Base-by-base conservation (phyloP, 345 rosid genomes). In the Bruguiera sexangula region DNA sequence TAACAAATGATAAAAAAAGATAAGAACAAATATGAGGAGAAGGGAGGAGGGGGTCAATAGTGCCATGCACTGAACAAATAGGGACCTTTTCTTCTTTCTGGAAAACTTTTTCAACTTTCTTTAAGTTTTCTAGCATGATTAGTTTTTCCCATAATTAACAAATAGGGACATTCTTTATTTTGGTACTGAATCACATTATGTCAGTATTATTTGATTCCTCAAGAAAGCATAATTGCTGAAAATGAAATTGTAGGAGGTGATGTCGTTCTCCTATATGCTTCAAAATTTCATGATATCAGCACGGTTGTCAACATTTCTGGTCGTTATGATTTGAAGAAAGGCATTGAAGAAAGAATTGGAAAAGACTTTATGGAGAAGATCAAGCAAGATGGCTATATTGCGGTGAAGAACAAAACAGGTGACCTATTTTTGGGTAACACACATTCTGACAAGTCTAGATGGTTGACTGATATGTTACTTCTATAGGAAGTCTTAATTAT, bases 201-300 rank as follows among this genome's bases (percentile, higher is more conserved):
- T 31, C 8, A 63, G 27, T 36, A 36, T 52, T 5, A 26, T 54
- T 21, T 72, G 55, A 13, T 27, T 24, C 24, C 20, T 24, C 54
- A 20, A 22, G 46, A 31, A 69, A 57, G 61, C 30, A 27, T 27
- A 21, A 24, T 53, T 43, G 20, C 29, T 59, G 54, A 75, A 56
- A 58, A 36, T 43, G 20, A 37, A n/a, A 60, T 31, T 31, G 4
- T 67, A 76, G 80, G 76, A 9, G 76, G 73, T 1, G 53, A 52
- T 62, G 73, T 68, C 51, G 80, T 77, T 58, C 66, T 77, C 24
- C 69, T 77, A 15, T 77, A 77, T 68, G 80, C 80, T 67, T 77
- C 80, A 21, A 77, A 77, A 60, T 77, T 56, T 68, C 76, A 68
- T 10, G 73, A 72, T 62, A 68, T 77, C 39, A 36, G 34, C 18